A percentile compares a stretch with the other conserved stretches of the same genome.
Evolutionary conservation across 768 basidiomycete species (phyloP).

Genomic region (Tricholoma sp.): DNA sequence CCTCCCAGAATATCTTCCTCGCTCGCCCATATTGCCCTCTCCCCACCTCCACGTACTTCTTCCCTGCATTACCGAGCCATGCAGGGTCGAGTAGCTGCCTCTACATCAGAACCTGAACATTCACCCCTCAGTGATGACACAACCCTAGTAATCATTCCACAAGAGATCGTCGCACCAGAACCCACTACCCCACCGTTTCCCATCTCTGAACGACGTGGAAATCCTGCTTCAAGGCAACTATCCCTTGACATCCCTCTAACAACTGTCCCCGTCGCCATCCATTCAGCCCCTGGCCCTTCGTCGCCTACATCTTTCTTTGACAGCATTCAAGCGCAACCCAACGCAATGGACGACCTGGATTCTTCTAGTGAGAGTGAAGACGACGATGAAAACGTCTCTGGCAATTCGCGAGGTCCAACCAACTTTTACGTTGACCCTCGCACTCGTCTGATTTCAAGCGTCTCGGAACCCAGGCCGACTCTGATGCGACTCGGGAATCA

Average conservation of each 20-base stretch:
- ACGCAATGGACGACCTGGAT: slow-evolving; percentile 71
- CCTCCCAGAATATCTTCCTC: slow-evolving; percentile 67
- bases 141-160: slow-evolving; percentile 25
- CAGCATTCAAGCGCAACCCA: slow-evolving; percentile 60
- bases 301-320: slow-evolving; percentile 75
- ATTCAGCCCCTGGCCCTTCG: slow-evolving; percentile 58
- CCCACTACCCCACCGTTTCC: slow-evolving; percentile 41
- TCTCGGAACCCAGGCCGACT: slow-evolving; percentile 31
- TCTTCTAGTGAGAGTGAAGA: slow-evolving; percentile 46
- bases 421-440: slow-evolving; percentile 28
- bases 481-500: slow-evolving; percentile 65
- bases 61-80: slow-evolving; percentile 23
- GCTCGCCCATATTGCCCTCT: slow-evolving; percentile 46
- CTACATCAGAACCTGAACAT: slow-evolving; percentile 19
- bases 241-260: slow-evolving; percentile 43
- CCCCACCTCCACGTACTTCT: slow-evolving; percentile 48
- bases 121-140: slow-evolving; percentile 21
- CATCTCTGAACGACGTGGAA: slow-evolving; percentile 26
- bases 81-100: slow-evolving; percentile 14
- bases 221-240: slow-evolving; percentile 21
- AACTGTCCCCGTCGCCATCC: slow-evolving; percentile 39
- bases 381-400: slow-evolving; percentile 29
- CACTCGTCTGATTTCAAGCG: slow-evolving; percentile 33
- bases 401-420: slow-evolving; percentile 12
- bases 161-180: slow-evolving; percentile 32